A percentile compares a stretch with the other conserved stretches of the same genome.
Evolutionary conservation across 2,329 filamentous ascomycete genomes (phyloP).

Genomic region (Tolypocladium ovalisporum): DNA sequence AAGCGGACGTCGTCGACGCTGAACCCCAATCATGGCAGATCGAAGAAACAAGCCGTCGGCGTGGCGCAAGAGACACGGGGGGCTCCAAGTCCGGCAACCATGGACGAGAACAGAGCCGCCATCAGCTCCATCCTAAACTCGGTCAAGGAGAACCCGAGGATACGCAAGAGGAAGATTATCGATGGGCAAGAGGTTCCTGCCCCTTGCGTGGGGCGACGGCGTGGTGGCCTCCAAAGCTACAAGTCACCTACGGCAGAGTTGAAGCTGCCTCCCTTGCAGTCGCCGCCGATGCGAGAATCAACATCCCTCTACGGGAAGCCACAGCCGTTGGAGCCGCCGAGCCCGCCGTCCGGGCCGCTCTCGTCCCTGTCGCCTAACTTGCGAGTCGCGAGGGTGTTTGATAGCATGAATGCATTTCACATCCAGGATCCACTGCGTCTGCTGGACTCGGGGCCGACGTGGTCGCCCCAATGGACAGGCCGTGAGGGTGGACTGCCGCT

Average conservation of each 20-base stretch:
- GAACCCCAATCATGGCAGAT: conserved; percentile 24
- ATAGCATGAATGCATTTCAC: conserved; percentile 12
- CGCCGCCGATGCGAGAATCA: conserved; percentile 8
- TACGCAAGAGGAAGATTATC: conserved; percentile 35
- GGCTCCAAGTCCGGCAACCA: conserved; percentile 4
- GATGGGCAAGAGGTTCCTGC: conserved; percentile 23
- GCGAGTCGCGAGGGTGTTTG: conserved; percentile 9
- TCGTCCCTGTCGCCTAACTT: conserved; percentile 20
- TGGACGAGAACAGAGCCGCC: not conserved
- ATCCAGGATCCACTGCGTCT: conserved; percentile 11
- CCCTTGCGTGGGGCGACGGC: conserved; percentile 6
- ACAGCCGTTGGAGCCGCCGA: conserved; percentile 18
- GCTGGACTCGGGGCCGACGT: conserved; percentile 8
- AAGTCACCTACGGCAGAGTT: conserved; percentile 7
- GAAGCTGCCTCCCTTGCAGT: conserved; percentile 19
- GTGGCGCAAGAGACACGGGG: not conserved
- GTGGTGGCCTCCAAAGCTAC: conserved; percentile 1
- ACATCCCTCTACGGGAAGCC: conserved; percentile 11
- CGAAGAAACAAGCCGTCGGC: conserved; percentile 7
- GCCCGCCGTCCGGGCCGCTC: conserved; percentile 16
- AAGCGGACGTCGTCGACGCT: conserved; percentile 20
- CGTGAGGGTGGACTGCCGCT: not conserved
- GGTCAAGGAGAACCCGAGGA: conserved; percentile 37
- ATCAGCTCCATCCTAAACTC: conserved; percentile 36
- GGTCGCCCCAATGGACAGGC: conserved; percentile 3